phyloP scores from a whole-genome alignment of 768 basidiomycete species.

The Crassisporium funariophilum region DNA sequence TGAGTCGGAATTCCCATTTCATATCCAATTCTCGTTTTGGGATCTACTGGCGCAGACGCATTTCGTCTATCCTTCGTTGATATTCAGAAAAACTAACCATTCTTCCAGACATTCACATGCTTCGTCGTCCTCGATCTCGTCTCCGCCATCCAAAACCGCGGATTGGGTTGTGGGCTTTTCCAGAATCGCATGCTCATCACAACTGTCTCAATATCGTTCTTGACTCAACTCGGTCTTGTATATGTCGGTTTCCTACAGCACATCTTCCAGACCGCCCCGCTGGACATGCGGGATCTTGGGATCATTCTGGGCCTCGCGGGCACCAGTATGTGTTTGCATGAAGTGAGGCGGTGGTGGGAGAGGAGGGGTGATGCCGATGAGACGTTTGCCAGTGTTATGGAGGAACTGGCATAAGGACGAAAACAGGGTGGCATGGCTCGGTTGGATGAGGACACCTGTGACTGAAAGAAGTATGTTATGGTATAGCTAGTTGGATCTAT shows the following conservation, averaged over 20 bases:
- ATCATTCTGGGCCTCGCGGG: constrained; percentile 70
- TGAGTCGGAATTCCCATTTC: constrained; percentile 37
- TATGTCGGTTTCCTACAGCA: constrained; percentile 91
- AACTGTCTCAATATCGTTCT: constrained; percentile 84
- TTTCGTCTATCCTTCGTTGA: constrained; percentile 55
- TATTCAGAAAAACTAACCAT: constrained; percentile 5
- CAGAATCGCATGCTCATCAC: constrained; percentile 89
- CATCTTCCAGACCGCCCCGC: constrained; percentile 91
- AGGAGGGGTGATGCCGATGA: constrained; percentile 56
- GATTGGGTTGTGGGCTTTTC: constrained; percentile 78
- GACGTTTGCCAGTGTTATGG: constrained; percentile 51
- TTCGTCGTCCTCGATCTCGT: constrained; percentile 98
- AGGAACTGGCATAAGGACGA: constrained; percentile 66
- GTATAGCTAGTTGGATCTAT: too few relatives aligned
- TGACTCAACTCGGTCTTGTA: constrained; percentile 82
- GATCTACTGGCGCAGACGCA: constrained; percentile 79
- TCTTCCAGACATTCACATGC: constrained; percentile 86
- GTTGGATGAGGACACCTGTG: constrained; percentile 1
- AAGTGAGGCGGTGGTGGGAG: constrained; percentile 79
- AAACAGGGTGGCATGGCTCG: constrained; percentile 44
- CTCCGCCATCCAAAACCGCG: constrained; percentile 93
- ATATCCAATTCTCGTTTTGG: constrained; percentile 6
- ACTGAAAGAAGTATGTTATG: too few relatives aligned
- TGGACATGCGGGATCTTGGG: constrained; percentile 66
- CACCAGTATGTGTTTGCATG: constrained; percentile 71